These are phyloP conservation scores for Aspergillus novofumigatus DNA, from an alignment of 2,329 filamentous ascomycete species.

Conservation along the genomic window DNA sequence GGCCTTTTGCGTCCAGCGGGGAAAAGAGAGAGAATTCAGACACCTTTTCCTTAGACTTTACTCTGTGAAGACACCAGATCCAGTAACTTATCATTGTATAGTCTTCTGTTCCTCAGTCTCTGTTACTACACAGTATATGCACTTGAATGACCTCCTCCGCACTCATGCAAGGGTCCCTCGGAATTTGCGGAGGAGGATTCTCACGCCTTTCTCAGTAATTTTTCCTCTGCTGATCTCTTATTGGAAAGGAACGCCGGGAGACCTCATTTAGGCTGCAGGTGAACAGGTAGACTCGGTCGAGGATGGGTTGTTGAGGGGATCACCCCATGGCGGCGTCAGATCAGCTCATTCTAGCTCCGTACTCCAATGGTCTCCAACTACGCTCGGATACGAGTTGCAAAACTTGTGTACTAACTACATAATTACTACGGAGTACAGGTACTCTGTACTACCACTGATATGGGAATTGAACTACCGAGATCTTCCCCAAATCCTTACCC, in stretches of 20 bases:
- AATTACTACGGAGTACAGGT: too few relatives aligned
- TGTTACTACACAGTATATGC: background rate
- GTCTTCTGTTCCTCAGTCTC: background rate
- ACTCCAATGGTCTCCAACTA: background rate
- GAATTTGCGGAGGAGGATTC: background rate
- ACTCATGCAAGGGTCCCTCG: background rate
- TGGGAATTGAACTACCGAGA: background rate
- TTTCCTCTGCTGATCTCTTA: background rate
- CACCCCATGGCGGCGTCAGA: background rate
- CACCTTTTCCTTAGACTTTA: background rate
- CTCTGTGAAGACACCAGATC: too few relatives aligned
- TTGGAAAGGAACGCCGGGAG: background rate
- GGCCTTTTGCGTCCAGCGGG: background rate
- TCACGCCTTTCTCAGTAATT: background rate
- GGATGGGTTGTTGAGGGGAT: background rate
- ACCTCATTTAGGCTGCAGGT: background rate
- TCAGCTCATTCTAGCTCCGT: background rate
- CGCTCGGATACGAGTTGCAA: background rate
- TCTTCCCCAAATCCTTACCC: slow-evolving; percentile 19
- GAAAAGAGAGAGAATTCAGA: background rate
- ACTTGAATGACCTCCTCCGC: background rate
- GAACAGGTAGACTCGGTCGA: background rate
- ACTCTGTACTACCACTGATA: background rate
- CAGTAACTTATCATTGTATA: background rate
- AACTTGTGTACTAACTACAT: too few relatives aligned